Evolutionary conservation across 2,329 filamentous ascomycete genomes (phyloP).

Genomic region (Colletotrichum salicis): DNA sequence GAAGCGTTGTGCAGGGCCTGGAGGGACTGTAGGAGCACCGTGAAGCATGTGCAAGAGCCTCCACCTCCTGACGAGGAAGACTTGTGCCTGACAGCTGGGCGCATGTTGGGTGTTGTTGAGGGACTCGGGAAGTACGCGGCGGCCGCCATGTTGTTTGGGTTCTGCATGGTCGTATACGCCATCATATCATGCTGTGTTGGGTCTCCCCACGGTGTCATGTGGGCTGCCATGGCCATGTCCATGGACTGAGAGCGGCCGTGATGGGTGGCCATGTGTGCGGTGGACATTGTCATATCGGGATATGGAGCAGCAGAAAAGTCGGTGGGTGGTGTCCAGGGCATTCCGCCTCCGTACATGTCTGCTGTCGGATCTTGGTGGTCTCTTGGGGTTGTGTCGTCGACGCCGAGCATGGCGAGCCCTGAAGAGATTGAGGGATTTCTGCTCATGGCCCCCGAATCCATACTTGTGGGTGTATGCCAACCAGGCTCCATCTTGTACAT

Average conservation of each 20-base stretch:
- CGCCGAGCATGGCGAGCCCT: conserved; percentile 44
- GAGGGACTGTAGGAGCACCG: conserved; percentile 57
- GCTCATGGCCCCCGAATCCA: conserved; percentile 46
- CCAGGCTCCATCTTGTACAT: conserved; percentile 51
- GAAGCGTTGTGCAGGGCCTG: conserved; percentile 59
- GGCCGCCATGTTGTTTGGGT: conserved; percentile 47
- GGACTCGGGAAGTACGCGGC: conserved; percentile 53
- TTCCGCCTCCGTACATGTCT: conserved; percentile 49
- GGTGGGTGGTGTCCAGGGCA: conserved; percentile 53
- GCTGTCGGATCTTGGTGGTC: conserved; percentile 36
- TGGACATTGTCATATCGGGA: conserved; percentile 45
- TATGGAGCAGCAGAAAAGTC: conserved; percentile 48
- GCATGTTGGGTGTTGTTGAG: conserved; percentile 49
- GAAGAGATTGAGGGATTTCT: conserved; percentile 48
- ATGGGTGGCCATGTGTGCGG: conserved; percentile 40
- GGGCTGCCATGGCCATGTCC: conserved; percentile 45
- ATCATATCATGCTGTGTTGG: conserved; percentile 46
- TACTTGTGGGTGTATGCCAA: conserved; percentile 51
- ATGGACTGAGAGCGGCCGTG: conserved; percentile 50
- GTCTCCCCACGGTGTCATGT: conserved; percentile 44
- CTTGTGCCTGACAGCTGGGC: conserved; percentile 40
- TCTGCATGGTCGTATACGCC: conserved; percentile 47
- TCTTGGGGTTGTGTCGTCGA: conserved; percentile 42
- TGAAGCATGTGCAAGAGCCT: conserved; percentile 58
- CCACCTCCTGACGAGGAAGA: conserved; percentile 38